Evolutionary conservation across 768 basidiomycete species (phyloP).

Genomic region (Agrocybe pediades): DNA sequence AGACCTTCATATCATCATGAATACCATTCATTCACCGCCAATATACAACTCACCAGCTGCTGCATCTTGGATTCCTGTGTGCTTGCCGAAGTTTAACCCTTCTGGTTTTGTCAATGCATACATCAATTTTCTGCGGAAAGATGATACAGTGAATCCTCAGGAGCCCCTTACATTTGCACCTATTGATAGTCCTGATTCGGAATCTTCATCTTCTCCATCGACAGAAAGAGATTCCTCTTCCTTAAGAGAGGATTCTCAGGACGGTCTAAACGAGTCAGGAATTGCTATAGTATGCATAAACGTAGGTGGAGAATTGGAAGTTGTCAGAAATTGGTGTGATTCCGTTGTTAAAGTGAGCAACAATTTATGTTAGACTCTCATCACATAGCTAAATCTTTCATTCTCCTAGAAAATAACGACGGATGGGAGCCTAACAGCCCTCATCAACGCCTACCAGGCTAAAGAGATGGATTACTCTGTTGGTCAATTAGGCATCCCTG

Average conservation of each 20-base stretch:
- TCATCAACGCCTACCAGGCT: conserved; percentile 47
- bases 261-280: conserved; percentile 33
- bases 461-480: conserved; percentile 65
- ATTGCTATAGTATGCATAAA: conserved; percentile 81
- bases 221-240: conserved; percentile 6
- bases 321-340: conserved; percentile 78
- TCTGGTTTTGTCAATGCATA: conserved; percentile 91
- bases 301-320: conserved; percentile 82
- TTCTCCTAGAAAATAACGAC: conserved; percentile 60
- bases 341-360: conserved; percentile 56
- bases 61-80: conserved; percentile 93
- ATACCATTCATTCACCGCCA: conserved; percentile 85
- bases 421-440: conserved; percentile 56
- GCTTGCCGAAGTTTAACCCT: conserved; percentile 92
- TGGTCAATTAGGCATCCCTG: conserved; percentile 82
- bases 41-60: conserved; percentile 75
- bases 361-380: background rate
- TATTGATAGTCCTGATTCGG: conserved; percentile 7
- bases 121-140: conserved; percentile 66
- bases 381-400: background rate
- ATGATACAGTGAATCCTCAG: conserved; percentile 27
- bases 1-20: conserved; percentile 93
- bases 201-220: conserved; percentile 1
- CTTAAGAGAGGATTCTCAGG: conserved; percentile 16
- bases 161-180: conserved; percentile 6